Base-by-base conservation (phyloP, 345 rosid species). In the Erodium maritimum region DNA sequence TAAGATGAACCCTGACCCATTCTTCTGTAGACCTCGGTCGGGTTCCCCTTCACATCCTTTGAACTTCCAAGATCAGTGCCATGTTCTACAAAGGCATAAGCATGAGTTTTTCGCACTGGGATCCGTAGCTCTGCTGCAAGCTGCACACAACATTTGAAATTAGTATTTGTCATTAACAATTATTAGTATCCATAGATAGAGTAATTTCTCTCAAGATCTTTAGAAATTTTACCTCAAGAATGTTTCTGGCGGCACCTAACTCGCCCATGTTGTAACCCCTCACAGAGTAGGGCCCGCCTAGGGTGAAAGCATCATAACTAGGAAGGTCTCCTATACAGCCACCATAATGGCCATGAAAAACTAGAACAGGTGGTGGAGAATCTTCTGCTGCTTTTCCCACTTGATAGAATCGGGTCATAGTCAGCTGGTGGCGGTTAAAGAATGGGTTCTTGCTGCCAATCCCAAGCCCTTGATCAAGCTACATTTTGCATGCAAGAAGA, bases 231-330 rank as follows among this genome's bases (percentile, higher is more conserved):
- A 90, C 99, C 99, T 90, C 97, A 7, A 82, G 82, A 54, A 88
- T 70, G 73, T 88, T 88, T 69, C 94, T 77, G 8, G 93, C 90
- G 1, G 96, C 90, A 48, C 99, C 99, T 48, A 90, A 75, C 80
- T 94, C 99, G 9, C 97, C 99, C 99, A 94, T 94, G 77, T 84
- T 94, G 84, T 94, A 94, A 55, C 97, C 99, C 67, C 97, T 80
- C 20, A 94, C 97, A 34, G 99, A 94, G 59, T 94, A 94, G 3
- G 97, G 99, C 51, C 97, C 99, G n/a, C 97, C 99, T 25, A 94
- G 96, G 21, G 86, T 84, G 66, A 94, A 94, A 25, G 96, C 96
- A 70, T 94, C 99, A 66, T 94, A 94, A 73, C 95, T 87, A 54
- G 99, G 88, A 67, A 93, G 96, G 64, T 93, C 99, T 11, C 99